Evolutionary conservation across 2,329 filamentous ascomycete species (phyloP), one percentile per base, ranked within the genome.

Genomic region (Colletotrichum noveboracense): DNA sequence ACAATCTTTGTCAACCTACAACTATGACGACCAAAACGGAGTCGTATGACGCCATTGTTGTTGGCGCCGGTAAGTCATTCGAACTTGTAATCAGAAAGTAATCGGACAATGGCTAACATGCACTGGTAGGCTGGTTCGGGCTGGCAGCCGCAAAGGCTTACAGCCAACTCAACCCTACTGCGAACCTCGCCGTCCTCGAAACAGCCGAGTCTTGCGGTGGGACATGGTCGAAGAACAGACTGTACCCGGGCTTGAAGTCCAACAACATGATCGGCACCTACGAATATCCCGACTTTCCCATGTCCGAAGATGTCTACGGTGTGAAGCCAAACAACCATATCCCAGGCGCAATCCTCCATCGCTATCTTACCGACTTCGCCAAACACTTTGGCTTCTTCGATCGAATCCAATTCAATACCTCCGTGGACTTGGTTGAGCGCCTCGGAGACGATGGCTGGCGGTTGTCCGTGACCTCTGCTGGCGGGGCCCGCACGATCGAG

Each of bases 241-340:
- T 93, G 1, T 91, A 94, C 80, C 88, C 89, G 0, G 90, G 90
- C 3, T 86, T 94, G 60, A 91, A 90, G 74, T 89, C 91, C 5
- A 94, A 94, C 82, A 94, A 94, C 78, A 86, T 93, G 80, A 81
- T 89, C 9, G 92, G 92, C 24, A 89, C 89, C 1, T 93, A 92
- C 78, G 92, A 94, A 79, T 93, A 88, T 77, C 88, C 88, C 8
- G 92, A 93, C 77, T 93, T 92, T 73, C 91, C 91, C 7, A 92
- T 94, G 91, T 80, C 83, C 10, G 82, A 83, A 32, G 84, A 85
- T 4, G 85, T 81, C 1, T 90, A 88, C 76, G 84, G 83, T 2
- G 80, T 87, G 16, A 80, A 81, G 38, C 75, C 80, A 5, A 78
- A 78, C 9, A 62, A 77, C 16, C 84, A 87, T 55, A 85, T 87